Base-by-base conservation (phyloP, 192 early-diverging fungal species). In the Coemansia asiatica region DNA sequence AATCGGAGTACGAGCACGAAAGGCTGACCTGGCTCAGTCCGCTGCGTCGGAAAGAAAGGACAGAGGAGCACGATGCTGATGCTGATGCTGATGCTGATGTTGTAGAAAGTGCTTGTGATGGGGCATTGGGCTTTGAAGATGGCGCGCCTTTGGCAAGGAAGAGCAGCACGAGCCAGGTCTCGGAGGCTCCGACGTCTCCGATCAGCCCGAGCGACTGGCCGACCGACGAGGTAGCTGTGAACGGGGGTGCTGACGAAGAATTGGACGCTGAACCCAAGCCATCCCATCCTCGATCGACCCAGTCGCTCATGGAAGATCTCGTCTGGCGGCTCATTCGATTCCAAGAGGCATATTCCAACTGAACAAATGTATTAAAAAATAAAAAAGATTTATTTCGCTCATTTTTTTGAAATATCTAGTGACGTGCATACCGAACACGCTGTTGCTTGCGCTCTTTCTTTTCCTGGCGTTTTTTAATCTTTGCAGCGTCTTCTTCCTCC, bases 371-470 rank as follows among this genome's bases (percentile, higher is more conserved):
- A 56, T 65, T 56, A n/a, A 9, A 35, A 36, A 23, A 31, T 15
- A 38, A 33, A 53, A 56, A 46, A 7, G 16, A n/a, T n/a, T n/a
- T n/a, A n/a, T n/a, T n/a, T n/a, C n/a, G n/a, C n/a, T n/a, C n/a
- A n/a, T n/a, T n/a, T n/a, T n/a, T n/a, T 22, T n/a, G 22, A 19
- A 38, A 63, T 51, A 53, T 48, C 35, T 31, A 10, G 47, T 58
- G 56, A 21, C 62, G 53, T 2, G 50, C 38, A 62, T 76, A 81
- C 44, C 64, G 69, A 35, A 69, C 70, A 28, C 73, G 78, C 55
- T 81, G 74, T 49, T 75, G 69, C 46, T 81, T 75, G 70, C 79
- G 79, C 35, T 81, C 79, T 64, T 76, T 81, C 48, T 81, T 81
- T 61, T 81, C 74, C 49, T 48, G 66, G 53, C 70, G 66, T 60